These are phyloP conservation scores for Eucalyptus coolabah DNA, from an alignment of 345 rosid genomes.

Conservation along the genomic window DNA sequence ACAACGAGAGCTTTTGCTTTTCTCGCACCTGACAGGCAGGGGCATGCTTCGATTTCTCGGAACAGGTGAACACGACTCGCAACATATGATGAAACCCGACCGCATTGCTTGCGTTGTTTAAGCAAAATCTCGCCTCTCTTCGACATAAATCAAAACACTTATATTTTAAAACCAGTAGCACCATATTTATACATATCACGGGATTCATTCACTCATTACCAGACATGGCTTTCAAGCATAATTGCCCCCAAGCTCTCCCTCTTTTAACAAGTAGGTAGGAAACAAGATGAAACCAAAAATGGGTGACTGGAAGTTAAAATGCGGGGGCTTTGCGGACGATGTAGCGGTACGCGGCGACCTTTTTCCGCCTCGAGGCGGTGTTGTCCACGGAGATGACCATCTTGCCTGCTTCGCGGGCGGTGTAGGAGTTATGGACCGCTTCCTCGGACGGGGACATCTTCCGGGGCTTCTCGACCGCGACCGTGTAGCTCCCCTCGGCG, in stretches of 20 bases:
- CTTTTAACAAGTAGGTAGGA: neutral
- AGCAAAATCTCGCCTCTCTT: neutral
- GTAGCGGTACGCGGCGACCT: slow-evolving; percentile 93
- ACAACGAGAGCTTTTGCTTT: neutral
- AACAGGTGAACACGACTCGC: neutral
- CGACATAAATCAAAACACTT: neutral
- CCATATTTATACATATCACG: neutral
- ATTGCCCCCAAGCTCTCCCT: neutral
- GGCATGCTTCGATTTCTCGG: neutral
- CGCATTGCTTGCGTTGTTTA: neutral
- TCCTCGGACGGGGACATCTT: slow-evolving; percentile 48
- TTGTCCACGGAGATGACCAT: slow-evolving; percentile 87
- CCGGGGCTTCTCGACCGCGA: slow-evolving; percentile 72
- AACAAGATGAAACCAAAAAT: neutral
- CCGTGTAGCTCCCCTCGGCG: slow-evolving; percentile 61
- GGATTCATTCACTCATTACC: neutral
- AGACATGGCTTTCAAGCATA: neutral
- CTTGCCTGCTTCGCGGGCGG: slow-evolving; percentile 70
- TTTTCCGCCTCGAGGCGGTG: slow-evolving; percentile 61
- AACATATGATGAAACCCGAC: neutral
- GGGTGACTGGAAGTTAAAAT: neutral
- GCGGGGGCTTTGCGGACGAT: slow-evolving; percentile 52
- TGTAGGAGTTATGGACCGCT: slow-evolving; percentile 69
- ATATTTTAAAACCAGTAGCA: neutral
- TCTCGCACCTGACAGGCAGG: neutral